Base-by-base conservation (phyloP, 805 yeast species). In the Cyberlindnera veronae region DNA sequence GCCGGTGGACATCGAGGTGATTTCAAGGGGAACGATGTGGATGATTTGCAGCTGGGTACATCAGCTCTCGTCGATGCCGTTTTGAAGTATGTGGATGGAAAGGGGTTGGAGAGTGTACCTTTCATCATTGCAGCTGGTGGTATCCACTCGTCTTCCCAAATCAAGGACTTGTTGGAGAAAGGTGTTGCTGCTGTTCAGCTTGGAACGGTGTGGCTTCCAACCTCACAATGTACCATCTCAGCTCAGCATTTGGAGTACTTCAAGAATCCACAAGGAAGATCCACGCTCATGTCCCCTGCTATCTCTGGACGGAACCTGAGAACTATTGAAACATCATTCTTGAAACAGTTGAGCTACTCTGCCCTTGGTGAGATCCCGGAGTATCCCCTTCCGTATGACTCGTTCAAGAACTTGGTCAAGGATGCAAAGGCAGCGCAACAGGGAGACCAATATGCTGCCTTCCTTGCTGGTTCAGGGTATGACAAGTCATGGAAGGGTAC, bases 1-100 rank as follows among this genome's bases (percentile, higher is more conserved):
- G 84, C 84, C 4, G 84, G 84, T 18, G 84, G 84, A 0, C 84
- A 79, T 51, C 59, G 84, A 14, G 83, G 83, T 3, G 70, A 65
- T 46, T 72, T 68, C 37, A 48, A 29, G 8, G 45, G 49, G 5
- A 54, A 58, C 18, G 75, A 69, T 43, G 60, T 58, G 22, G 44
- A 47, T 9, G 61, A 62, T 40, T 46, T 45, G 16, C 58, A 63
- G 21, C 55, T 70, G 33, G 54, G 66, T 8, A 71, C 79, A 0
- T 32, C 36, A 23, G 61, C 51, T 5, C 44, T 64, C 24, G 49
- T 57, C 22, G 37, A 47, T 5, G 38, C 42, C 6, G 46, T 59
- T 4, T 46, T 49, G 6, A 52, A 55, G 6, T 52, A 56, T 30
- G 32, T 53, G 19, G 47, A 41, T 6, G 7, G 36, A 0, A 38